These are phyloP conservation scores for Ophiosphaerella herpotricha DNA, from an alignment of 2,329 filamentous ascomycete genomes.

Conservation along the genomic window DNA sequence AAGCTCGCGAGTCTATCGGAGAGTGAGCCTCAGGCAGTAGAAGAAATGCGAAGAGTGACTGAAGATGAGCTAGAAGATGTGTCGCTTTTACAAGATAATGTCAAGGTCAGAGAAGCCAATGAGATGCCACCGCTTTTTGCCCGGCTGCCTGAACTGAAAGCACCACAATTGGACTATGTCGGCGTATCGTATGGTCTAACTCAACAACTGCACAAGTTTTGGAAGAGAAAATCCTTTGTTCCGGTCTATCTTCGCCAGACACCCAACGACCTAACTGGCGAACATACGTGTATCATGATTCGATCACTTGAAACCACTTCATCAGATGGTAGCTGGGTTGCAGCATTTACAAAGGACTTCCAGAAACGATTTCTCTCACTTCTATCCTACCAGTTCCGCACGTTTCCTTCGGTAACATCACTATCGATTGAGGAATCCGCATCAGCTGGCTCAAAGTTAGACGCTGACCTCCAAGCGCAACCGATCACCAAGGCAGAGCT, in stretches of 20 bases:
- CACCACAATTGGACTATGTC: slow-evolving; percentile 83
- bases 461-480: slow-evolving; percentile 55
- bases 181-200: slow-evolving; percentile 96
- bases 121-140: slow-evolving; percentile 94
- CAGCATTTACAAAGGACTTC: slow-evolving; percentile 90
- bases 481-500: slow-evolving; percentile 75
- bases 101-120: slow-evolving; percentile 86
- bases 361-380: slow-evolving; percentile 90
- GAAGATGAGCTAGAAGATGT: slow-evolving; percentile 79
- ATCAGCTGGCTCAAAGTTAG: slow-evolving; percentile 70
- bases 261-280: slow-evolving; percentile 91
- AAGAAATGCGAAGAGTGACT: slow-evolving; percentile 75
- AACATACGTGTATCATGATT: slow-evolving; percentile 98
- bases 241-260: slow-evolving; percentile 96
- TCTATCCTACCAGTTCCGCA: slow-evolving; percentile 88
- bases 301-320: slow-evolving; percentile 67
- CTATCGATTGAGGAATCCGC: slow-evolving; percentile 89
- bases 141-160: slow-evolving; percentile 80
- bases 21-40: slow-evolving; percentile 58
- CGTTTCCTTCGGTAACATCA: slow-evolving; percentile 77
- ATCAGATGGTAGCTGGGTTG: slow-evolving; percentile 78
- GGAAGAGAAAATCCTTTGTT: slow-evolving; percentile 84
- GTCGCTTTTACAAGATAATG: slow-evolving; percentile 80
- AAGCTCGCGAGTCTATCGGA: slow-evolving; percentile 87
- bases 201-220: slow-evolving; percentile 87